Percentiles rank a stretch among this genome's conserved stretches.
Conservation (phyloP, 176 grass and related monocot genomes). For the Pharus latifolius region DNA sequence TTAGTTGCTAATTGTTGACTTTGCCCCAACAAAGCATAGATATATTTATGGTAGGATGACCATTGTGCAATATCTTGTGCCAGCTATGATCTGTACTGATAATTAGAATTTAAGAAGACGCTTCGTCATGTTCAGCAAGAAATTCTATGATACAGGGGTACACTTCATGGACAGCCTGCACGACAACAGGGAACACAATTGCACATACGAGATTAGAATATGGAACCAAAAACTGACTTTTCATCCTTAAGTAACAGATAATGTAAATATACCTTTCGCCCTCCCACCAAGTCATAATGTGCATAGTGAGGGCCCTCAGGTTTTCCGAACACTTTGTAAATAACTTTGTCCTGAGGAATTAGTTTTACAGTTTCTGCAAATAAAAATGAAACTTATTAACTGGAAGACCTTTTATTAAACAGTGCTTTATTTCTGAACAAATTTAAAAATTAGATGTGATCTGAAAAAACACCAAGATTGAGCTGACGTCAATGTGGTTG, state of each 20-base stretch:
- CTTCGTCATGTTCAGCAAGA: conserved; percentile 69
- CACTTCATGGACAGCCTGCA: conserved; percentile 85
- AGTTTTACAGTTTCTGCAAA: conserved; percentile 81
- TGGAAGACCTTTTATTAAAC: too few relatives aligned
- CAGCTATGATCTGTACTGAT: neutral
- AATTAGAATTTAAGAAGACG: conserved; percentile 17
- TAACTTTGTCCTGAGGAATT: conserved; percentile 67
- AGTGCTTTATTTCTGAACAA: neutral
- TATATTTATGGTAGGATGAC: neutral
- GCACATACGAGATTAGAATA: neutral
- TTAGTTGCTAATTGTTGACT: neutral
- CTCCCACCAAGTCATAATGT: conserved; percentile 92
- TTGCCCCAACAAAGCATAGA: neutral
- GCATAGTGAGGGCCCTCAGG: conserved; percentile 70
- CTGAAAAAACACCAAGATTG: too few relatives aligned
- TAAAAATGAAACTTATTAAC: conserved; percentile 5
- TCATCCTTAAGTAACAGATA: neutral
- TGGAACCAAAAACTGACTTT: neutral
- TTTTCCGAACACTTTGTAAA: conserved; percentile 71
- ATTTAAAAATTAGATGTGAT: neutral
- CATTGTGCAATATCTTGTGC: neutral
- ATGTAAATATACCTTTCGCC: conserved; percentile 49
- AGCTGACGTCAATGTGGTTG: neutral
- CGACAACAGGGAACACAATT: neutral
- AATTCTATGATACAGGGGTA: conserved; percentile 90